Base-by-base conservation (phyloP, 2,329 filamentous ascomycete genomes). In the Albophoma yamanashiensis region DNA sequence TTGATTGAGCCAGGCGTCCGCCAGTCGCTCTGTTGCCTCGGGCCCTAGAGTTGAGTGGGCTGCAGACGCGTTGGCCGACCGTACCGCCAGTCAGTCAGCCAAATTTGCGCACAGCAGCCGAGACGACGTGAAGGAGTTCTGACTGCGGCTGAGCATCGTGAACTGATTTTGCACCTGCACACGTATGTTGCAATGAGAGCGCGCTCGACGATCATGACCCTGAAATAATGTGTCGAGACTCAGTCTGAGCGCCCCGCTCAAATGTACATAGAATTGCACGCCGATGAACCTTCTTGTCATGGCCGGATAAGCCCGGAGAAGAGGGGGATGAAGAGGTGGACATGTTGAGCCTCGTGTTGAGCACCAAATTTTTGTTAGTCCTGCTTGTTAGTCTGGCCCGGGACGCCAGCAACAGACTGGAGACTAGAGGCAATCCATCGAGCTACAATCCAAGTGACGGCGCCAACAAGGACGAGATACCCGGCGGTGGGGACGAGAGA, bases 401-500 rank as follows among this genome's bases (percentile, higher is more conserved):
- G 40, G 43, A 63, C 61, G 38, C 42, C 39, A 22, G 70, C 72
- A 62, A 72, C 67, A 55, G 59, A 61, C 56, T 66, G 64, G 57
- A 75, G 65, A 57, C 64, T 63, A 20, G 64, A 64, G 27, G 67
- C 67, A 25, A 70, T 67, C 61, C 69, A 69, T 60, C 67, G 70
- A 43, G 79, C 76, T n/a, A 79, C 66, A 59, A 78, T 73, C 72
- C 73, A 79, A 4, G 76, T 76, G 43, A 70, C 64, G 34, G 74
- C 62, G n/a, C 85, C 84, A 59, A 96, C 80, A 3, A 82, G 65
- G 4, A 80, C 67, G 59, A 95, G 79, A 73, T 92, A 96, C 42
- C 75, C 76, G 15, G 83, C 84, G 1, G 89, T 93, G 25, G 89
- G 86, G 27, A 89, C 68, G 20, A 97, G 77, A 4, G 92, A 96